Evolutionary conservation across 2,329 filamentous ascomycete species (phyloP), one percentile per base, ranked within the genome.

Genomic region (Fusarium nanum): DNA sequence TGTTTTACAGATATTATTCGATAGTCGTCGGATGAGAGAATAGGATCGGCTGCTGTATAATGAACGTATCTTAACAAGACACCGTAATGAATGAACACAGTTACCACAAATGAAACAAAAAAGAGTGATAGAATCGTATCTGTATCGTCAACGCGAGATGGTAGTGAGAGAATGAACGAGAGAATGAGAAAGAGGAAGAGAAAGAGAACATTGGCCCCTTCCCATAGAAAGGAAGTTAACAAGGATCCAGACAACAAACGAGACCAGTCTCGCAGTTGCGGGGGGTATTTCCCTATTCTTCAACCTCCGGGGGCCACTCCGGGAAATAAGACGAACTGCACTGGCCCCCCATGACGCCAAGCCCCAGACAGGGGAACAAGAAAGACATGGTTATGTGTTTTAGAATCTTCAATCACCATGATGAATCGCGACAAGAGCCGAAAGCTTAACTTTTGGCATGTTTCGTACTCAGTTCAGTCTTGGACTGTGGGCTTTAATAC

Each of bases 191-290:
- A 25, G 37, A 32, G 37, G 44, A 67, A 28, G 44, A 27, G 37
- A 56, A 59, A 55, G n/a, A 53, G 34, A 64, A 45, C 67, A 68
- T 67, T 53, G 67, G 57, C 67, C 57, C 67, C 67, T 67, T 69
- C 50, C 32, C 25, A 37, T 18, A 28, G 28, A 28, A 28, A 28
- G 28, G 28, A 28, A 28, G 28, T 28, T 28, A 28, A 28, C 28
- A 28, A 28, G 28, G 28, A 13, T 28, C 28, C 23, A 30, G 28
- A 40, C 32, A 48, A 37, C 32, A 37, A 37, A 49, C 47, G 48
- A 41, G 23, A 46, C 42, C 40, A 67, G 40, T 48, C 63, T 50
- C 49, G 66, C 49, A 37, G 34, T 37, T 50, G 63, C 63, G 55
- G 61, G 63, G 60, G 60, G 30, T 58, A 22, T 22, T 42, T 55